A percentile compares a stretch with the other conserved stretches of the same genome.
Conservation (phyloP, 1,284 basidiomycete species). For the Boletus semigastroideus region DNA sequence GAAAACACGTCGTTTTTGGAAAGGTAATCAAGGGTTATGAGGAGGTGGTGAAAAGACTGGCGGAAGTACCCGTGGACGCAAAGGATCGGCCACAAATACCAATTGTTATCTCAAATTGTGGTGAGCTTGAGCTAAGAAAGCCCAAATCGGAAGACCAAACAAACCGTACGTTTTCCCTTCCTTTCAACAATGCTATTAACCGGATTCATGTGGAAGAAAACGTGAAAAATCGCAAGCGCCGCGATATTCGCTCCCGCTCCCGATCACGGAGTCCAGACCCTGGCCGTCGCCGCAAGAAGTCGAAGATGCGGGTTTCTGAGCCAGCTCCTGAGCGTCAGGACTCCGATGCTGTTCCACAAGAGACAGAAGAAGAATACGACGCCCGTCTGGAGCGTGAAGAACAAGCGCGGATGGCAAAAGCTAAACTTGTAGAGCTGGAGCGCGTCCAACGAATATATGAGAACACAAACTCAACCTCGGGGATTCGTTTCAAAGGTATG, state of each 20-base stretch:
- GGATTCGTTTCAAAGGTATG: constrained; percentile 64
- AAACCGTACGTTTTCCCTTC: constrained; percentile 15
- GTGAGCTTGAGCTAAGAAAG: constrained; percentile 77
- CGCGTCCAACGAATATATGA: constrained; percentile 44
- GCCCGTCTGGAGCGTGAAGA: constrained; percentile 70
- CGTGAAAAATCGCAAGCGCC: constrained; percentile 34
- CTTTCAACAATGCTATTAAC: background rate
- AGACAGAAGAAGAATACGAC: constrained; percentile 69
- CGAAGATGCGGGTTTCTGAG: constrained; percentile 19
- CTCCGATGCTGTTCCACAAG: constrained; percentile 22
- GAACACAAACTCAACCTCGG: constrained; percentile 38
- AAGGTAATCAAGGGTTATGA: constrained; percentile 62
- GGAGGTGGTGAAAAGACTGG: constrained; percentile 56
- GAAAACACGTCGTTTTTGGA: constrained; percentile 82
- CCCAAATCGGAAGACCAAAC: constrained; percentile 11
- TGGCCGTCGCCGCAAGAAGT: constrained; percentile 34
- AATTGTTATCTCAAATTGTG: constrained; percentile 77
- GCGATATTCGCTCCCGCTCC: constrained; percentile 29
- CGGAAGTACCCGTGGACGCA: constrained; percentile 59
- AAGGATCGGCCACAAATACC: constrained; percentile 70
- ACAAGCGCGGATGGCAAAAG: constrained; percentile 53
- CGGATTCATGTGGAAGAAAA: constrained; percentile 8
- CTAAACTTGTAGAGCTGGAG: constrained; percentile 48
- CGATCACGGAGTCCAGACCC: constrained; percentile 30
- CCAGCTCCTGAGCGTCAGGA: constrained; percentile 16